Evolutionary conservation across 1,284 basidiomycete genomes (phyloP).

Genomic region (Cryptococcus sp.): DNA sequence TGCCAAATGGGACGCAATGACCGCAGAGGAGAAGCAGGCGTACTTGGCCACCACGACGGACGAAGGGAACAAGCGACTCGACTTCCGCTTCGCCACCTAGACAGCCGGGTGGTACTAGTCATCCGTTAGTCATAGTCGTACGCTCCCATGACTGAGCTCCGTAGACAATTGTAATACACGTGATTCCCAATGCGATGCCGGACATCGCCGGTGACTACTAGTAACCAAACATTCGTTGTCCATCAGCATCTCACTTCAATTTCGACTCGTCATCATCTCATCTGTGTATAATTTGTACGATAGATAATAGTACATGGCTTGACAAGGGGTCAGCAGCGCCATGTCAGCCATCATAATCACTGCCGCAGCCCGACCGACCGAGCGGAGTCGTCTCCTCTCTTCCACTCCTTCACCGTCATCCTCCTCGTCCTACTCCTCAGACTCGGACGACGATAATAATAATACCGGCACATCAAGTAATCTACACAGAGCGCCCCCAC

Average conservation of each 20-base stretch:
- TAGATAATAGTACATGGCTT: too few relatives aligned
- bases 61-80: slow-evolving; percentile 28
- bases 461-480: background rate
- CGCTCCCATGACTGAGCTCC: too few relatives aligned
- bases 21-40: slow-evolving; percentile 19
- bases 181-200: too few relatives aligned
- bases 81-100: background rate
- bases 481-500: slow-evolving; percentile 15
- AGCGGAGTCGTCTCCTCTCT: background rate
- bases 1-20: slow-evolving; percentile 26
- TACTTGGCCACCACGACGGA: slow-evolving; percentile 31
- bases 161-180: too few relatives aligned
- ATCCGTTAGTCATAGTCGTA: too few relatives aligned
- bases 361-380: background rate
- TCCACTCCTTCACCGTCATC: background rate
- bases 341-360: slow-evolving; percentile 6
- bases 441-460: background rate
- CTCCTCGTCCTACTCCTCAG: background rate
- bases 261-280: too few relatives aligned
- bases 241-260: too few relatives aligned
- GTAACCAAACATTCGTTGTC: too few relatives aligned
- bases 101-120: too few relatives aligned
- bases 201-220: too few relatives aligned
- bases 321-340: too few relatives aligned
- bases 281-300: too few relatives aligned